A percentile compares a stretch with the other conserved stretches of the same genome.
Evolutionary conservation across 164 flowering plant genomes (phyloP).

Genomic region (Vitis amurensis): DNA sequence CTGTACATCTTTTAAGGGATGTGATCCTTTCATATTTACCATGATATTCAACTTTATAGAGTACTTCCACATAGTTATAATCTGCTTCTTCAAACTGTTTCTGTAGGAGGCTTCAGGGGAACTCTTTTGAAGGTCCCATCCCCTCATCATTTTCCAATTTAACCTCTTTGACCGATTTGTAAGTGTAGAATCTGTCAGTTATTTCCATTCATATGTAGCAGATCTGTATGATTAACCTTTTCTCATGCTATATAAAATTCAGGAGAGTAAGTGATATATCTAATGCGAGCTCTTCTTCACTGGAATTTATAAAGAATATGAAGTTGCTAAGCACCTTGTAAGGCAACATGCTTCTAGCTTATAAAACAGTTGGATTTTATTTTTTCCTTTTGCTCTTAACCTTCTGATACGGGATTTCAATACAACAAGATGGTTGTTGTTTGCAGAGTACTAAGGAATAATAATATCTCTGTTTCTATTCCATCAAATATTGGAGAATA

Average conservation of each 20-base stretch:
- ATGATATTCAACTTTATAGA: not conserved
- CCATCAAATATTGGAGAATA: conserved; percentile 55
- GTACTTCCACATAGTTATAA: not conserved
- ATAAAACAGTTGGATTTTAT: not conserved
- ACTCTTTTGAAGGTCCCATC: conserved; percentile 72
- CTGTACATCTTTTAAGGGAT: not conserved
- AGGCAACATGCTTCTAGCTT: conserved; percentile 15
- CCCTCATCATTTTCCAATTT: conserved; percentile 63
- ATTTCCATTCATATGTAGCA: not conserved
- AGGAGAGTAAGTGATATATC: conserved; percentile 78
- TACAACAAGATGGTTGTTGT: not conserved
- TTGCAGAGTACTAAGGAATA: conserved; percentile 64
- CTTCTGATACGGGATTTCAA: not conserved
- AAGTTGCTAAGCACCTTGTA: conserved; percentile 52
- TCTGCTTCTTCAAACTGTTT: not conserved
- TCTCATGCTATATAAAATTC: not conserved
- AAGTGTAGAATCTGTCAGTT: conserved; percentile 21
- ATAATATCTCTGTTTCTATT: conserved; percentile 56
- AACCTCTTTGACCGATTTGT: conserved; percentile 59
- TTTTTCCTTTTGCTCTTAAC: not conserved
- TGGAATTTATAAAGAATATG: conserved; percentile 55
- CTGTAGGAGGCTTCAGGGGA: conserved; percentile 73
- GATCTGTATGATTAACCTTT: conserved; percentile 7
- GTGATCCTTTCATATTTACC: not conserved
- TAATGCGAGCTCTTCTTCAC: conserved; percentile 54